Conservation (phyloP, 306 rosid genomes). For the Dryas drummondii region DNA sequence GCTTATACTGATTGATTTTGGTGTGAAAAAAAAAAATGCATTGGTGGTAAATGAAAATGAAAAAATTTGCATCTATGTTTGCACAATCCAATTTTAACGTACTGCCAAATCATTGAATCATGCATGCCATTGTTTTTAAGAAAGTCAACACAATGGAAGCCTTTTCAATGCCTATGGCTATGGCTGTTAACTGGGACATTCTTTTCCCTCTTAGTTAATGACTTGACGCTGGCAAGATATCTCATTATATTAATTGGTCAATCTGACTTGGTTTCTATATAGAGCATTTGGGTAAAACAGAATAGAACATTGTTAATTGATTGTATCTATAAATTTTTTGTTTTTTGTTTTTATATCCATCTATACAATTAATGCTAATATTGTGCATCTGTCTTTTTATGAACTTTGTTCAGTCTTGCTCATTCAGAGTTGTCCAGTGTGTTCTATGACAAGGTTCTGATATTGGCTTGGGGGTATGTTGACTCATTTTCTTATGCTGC, state of each 20-base stretch:
- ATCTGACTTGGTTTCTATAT: slow-evolving; percentile 1
- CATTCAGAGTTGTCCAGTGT: slow-evolving; percentile 92
- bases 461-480: slow-evolving; percentile 59
- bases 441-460: slow-evolving; percentile 83
- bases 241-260: background rate
- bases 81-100: background rate
- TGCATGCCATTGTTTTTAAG: background rate
- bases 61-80: background rate
- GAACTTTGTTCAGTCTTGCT: slow-evolving; percentile 66
- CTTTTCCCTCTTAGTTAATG: background rate
- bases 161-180: background rate
- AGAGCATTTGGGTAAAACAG: background rate
- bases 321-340: too few species aligned
- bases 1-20: background rate
- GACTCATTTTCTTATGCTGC: background rate
- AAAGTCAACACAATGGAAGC: background rate
- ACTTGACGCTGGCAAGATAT: background rate
- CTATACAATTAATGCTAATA: slow-evolving; percentile 5
- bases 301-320: background rate
- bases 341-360: background rate
- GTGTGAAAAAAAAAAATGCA: background rate
- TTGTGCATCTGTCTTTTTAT: slow-evolving; percentile 1
- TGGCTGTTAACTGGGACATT: background rate
- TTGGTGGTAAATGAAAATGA: background rate
- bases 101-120: background rate